phyloP scores from a whole-genome alignment of 805 yeast genomes.

The Saturnispora saitoi region DNA sequence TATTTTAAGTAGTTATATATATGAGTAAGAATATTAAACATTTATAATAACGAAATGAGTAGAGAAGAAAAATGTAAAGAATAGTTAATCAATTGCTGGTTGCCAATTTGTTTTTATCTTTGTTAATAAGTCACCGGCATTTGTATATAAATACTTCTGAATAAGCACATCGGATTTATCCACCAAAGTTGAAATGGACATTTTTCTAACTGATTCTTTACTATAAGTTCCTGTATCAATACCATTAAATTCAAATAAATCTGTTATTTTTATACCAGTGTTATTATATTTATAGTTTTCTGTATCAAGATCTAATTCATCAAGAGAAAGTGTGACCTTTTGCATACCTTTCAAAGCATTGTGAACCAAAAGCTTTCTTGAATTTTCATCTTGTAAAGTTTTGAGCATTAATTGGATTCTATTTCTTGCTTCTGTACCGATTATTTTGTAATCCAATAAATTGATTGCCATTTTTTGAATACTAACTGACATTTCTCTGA shows the following conservation, averaged over 20 bases:
- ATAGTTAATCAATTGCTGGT: background rate
- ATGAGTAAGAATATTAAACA: too few species aligned
- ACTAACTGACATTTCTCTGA: slow-evolving; percentile 1
- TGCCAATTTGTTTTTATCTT: slow-evolving; percentile 10
- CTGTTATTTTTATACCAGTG: background rate
- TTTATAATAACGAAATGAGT: background rate
- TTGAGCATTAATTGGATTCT: background rate
- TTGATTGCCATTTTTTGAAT: slow-evolving; percentile 5
- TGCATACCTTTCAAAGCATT: background rate
- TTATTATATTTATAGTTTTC: background rate
- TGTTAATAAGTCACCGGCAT: slow-evolving; percentile 1
- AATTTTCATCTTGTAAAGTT: background rate
- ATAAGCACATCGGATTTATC: slow-evolving; percentile 6
- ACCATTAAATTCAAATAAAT: slow-evolving; percentile 2
- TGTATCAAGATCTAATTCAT: background rate
- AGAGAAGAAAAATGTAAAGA: background rate
- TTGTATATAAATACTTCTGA: slow-evolving; percentile 1
- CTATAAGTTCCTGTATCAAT: background rate
- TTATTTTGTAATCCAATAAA: background rate
- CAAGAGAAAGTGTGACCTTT: background rate
- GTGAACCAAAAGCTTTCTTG: background rate
- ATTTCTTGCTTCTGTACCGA: background rate
- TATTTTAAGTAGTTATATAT: background rate
- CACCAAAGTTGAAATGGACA: slow-evolving; percentile 19
- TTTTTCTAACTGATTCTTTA: slow-evolving; percentile 9